Base-by-base conservation (phyloP, 257 asterid species). In the Paraleonurus japonicus region DNA sequence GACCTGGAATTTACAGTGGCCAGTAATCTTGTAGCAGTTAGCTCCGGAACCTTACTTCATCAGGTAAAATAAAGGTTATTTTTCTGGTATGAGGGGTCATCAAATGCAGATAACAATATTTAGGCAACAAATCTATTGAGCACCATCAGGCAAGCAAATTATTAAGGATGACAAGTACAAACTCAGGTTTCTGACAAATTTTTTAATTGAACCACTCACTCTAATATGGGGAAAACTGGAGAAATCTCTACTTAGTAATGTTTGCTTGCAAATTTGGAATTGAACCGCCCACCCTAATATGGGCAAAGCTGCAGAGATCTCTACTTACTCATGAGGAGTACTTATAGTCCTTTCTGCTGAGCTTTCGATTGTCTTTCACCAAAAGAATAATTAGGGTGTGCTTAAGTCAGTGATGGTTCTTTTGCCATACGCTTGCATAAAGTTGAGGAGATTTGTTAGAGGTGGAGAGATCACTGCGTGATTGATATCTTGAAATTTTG, bases 1-100 rank as follows among this genome's bases (percentile, higher is more conserved):
- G 97, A 95, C 83, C 82, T 95, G 81, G 99, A 95, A 80, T 92
- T 89, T 78, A 95, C 99, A 1, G 99, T 92, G 83, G 96, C 97
- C 83, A 78, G 78, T 75, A 86, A 95, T 80, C 83, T 85, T 60
- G 90, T 95, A 53, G 99, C 98, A 67, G 95, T 95, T 84, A 87
- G 97, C 85, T 87, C 94, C 16, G 99, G 99, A 74, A 84, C 92
- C 79, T 88, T 95, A 69, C 93, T 89, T 74, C 88, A 86, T 79
- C 99, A 95, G 97, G 99, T 95, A 72, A 79, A 85, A 69, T 66
- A 70, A 58, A 13, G 33, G 24, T 57, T 15, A 45, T 24, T 20
- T 60, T 60, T 51, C 54, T 67, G 35, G 30, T 59, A 41, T 66
- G 66, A 59, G 39, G 17, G 30, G 32, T 66, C 39, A 27, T 50